Evolutionary conservation across 2,329 filamentous ascomycete genomes (phyloP).

Genomic region (Claviceps spartinae): DNA sequence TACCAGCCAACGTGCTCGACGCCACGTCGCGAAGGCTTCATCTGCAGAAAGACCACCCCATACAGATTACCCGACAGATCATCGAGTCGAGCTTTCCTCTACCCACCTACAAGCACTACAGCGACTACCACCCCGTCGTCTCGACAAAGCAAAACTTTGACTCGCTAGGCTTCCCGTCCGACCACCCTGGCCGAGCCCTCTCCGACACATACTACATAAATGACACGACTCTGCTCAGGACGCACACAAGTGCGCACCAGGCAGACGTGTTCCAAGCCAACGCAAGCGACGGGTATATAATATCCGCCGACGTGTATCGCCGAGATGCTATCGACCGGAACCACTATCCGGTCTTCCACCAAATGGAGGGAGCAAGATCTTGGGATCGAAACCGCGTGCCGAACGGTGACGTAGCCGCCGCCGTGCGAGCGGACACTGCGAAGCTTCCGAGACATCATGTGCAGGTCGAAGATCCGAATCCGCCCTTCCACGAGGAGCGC

Average conservation of each 20-base stretch:
- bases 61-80: conserved; percentile 79
- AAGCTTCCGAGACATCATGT: conserved; percentile 60
- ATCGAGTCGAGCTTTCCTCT: conserved; percentile 78
- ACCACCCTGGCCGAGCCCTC: conserved; percentile 75
- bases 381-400: conserved; percentile 61
- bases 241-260: conserved; percentile 91
- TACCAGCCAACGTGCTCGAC: conserved; percentile 59
- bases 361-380: conserved; percentile 89
- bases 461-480: conserved; percentile 71
- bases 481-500: conserved; percentile 58
- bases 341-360: conserved; percentile 95
- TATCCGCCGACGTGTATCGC: conserved; percentile 89
- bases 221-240: conserved; percentile 67
- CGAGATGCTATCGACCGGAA: conserved; percentile 88
- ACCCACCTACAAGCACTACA: conserved; percentile 63
- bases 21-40: conserved; percentile 71
- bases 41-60: conserved; percentile 77
- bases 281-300: conserved; percentile 66
- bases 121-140: conserved; percentile 70
- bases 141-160: conserved; percentile 85
- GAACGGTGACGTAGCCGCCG: conserved; percentile 44
- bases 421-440: conserved; percentile 57
- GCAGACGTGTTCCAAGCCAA: conserved; percentile 65
- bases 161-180: conserved; percentile 76
- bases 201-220: conserved; percentile 97